These are phyloP conservation scores for Astrephomene gubernaculifera DNA, from an alignment of 139 green algal species.

Conservation along the genomic window DNA sequence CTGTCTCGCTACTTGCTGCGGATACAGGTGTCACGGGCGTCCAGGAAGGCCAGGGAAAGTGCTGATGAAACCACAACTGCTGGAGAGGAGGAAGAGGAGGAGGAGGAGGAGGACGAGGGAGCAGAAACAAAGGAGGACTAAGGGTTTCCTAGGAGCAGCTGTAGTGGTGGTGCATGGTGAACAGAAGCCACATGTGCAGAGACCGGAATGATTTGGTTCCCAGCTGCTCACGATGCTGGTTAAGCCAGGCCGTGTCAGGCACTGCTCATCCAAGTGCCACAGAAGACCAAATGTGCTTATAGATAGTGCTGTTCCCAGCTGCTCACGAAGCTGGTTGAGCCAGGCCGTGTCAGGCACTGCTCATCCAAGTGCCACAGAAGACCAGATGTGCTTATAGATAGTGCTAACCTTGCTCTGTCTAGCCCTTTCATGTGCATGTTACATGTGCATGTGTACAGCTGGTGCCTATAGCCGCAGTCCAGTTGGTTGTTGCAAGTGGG, in stretches of 20 bases:
- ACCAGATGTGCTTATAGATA: too few relatives aligned
- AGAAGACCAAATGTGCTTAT: too few relatives aligned
- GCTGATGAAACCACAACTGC: constrained; percentile 32
- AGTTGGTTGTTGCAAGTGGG: not conserved
- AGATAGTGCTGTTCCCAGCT: too few relatives aligned
- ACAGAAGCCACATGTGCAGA: too few relatives aligned
- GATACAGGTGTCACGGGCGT: constrained; percentile 25
- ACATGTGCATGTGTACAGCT: not conserved
- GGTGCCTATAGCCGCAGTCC: not conserved
- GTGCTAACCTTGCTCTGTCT: too few relatives aligned
- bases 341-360: too few relatives aligned
- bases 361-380: too few relatives aligned
- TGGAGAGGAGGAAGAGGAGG: constrained; percentile 36
- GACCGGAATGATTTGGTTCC: too few relatives aligned
- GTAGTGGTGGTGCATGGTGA: not conserved
- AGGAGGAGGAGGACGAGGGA: constrained; percentile 41
- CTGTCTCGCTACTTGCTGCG: not conserved
- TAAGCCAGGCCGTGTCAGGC: too few relatives aligned
- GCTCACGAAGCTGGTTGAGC: too few relatives aligned
- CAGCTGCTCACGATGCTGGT: too few relatives aligned
- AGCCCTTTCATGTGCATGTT: not conserved
- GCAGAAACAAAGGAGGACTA: constrained; percentile 2
- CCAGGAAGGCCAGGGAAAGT: constrained; percentile 22
- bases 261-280: too few relatives aligned
- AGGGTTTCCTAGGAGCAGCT: not conserved